Percentiles rank a stretch among this genome's conserved stretches.
Conservation (phyloP, 768 basidiomycete genomes). For the Tricholoma furcatifolium region DNA sequence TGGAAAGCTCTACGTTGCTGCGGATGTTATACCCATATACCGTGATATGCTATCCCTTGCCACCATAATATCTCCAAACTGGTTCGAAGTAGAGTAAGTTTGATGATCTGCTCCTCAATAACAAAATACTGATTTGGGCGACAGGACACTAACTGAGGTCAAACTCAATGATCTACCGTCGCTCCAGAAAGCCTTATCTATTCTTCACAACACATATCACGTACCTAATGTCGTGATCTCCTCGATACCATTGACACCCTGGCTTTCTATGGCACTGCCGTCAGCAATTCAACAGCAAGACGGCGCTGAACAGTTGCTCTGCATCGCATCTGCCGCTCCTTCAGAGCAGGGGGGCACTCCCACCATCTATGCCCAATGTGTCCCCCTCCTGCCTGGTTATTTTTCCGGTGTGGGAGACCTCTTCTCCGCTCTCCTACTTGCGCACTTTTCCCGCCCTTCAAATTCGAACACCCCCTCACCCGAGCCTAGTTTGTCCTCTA, state of each 20-base stretch:
- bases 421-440: constrained; percentile 89
- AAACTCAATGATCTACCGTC: constrained; percentile 66
- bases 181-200: constrained; percentile 63
- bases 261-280: constrained; percentile 60
- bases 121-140: background rate
- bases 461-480: background rate
- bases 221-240: constrained; percentile 91
- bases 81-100: constrained; percentile 93
- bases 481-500: background rate
- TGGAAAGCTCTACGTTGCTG: constrained; percentile 83
- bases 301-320: constrained; percentile 61
- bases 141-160: constrained; percentile 74
- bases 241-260: constrained; percentile 71
- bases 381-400: constrained; percentile 85
- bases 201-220: constrained; percentile 71
- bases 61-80: constrained; percentile 95
- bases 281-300: constrained; percentile 37
- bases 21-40: constrained; percentile 87
- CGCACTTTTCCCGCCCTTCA: constrained; percentile 46
- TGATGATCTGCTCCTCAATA: background rate
- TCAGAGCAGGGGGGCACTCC: constrained; percentile 13
- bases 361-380: constrained; percentile 63
- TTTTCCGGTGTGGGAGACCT: constrained; percentile 97
- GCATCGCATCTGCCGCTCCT: constrained; percentile 66
- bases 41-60: constrained; percentile 76